These are phyloP conservation scores for Gentiana dahurica DNA, from an alignment of 257 asterid genomes.

Conservation along the genomic window DNA sequence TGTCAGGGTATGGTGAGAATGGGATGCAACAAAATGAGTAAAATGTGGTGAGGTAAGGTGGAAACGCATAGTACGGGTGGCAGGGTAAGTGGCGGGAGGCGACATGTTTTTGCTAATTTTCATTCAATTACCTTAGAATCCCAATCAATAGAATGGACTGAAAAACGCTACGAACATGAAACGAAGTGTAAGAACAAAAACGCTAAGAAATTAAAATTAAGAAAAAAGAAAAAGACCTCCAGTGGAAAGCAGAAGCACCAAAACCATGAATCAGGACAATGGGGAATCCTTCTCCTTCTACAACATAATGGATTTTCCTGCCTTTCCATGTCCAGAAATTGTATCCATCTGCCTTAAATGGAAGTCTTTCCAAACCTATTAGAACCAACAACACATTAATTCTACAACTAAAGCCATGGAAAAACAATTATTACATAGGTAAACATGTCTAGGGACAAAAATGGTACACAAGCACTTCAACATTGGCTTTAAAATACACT, in stretches of 20 bases:
- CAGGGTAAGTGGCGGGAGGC: no score
- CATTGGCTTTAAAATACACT: no score
- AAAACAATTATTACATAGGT: not conserved
- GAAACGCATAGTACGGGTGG: no score
- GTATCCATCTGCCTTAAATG: conserved; percentile 76
- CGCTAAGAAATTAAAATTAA: not conserved
- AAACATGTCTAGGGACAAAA: not conserved
- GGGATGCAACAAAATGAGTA: no score
- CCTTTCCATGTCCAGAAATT: conserved; percentile 85
- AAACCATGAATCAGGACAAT: conserved; percentile 90
- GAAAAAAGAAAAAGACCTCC: conserved; percentile 51
- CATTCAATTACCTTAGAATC: not conserved
- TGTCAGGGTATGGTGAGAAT: no score
- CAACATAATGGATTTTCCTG: conserved; percentile 75
- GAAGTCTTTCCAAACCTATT: conserved; percentile 59
- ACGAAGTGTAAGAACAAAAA: no score
- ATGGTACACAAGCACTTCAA: not conserved
- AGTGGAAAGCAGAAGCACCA: conserved; percentile 96
- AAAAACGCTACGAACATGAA: no score
- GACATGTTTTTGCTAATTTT: not conserved
- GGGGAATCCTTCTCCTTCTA: conserved; percentile 82
- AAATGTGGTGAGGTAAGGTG: no score
- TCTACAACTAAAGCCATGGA: not conserved
- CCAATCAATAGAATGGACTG: no score
- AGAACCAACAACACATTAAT: not conserved